Percentiles rank a stretch among this genome's conserved stretches.
phyloP scores from a whole-genome alignment of 129 eudicot species.

The Flaveria robusta region DNA sequence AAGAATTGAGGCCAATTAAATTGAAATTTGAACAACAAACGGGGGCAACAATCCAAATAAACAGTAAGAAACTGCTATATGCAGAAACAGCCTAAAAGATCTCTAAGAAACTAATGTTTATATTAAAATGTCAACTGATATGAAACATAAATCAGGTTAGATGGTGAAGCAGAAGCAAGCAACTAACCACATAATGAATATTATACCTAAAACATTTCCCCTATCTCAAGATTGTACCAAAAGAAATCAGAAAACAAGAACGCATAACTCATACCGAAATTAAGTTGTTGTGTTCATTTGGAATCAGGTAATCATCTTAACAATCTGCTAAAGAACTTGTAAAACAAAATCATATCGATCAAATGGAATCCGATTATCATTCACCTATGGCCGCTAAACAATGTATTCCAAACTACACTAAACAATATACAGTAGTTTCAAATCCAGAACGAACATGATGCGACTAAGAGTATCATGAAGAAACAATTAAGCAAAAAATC shows the following conservation, averaged over 20 bases:
- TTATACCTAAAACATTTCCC: no score
- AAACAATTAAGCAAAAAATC: no score
- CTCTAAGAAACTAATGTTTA: neutral
- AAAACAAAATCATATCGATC: no score
- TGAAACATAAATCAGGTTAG: neutral
- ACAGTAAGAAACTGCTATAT: no score
- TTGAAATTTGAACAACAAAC: neutral
- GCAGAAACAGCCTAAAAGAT: slow-evolving; percentile 1
- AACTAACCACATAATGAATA: no score
- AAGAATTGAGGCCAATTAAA: neutral
- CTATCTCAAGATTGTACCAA: neutral
- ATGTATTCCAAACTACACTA: neutral
- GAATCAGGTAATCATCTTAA: neutral
- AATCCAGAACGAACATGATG: neutral
- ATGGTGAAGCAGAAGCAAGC: slow-evolving; percentile 1
- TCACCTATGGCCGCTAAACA: neutral
- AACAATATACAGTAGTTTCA: neutral
- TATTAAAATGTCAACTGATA: neutral
- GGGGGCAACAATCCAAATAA: neutral
- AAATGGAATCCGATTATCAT: neutral
- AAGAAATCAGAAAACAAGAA: neutral
- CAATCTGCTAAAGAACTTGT: neutral
- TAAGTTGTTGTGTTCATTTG: neutral
- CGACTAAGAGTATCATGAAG: no score
- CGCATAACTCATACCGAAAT: neutral